These are phyloP conservation scores for Chalaropsis ovoidea DNA, from an alignment of 2,329 filamentous ascomycete genomes.

Conservation along the genomic window DNA sequence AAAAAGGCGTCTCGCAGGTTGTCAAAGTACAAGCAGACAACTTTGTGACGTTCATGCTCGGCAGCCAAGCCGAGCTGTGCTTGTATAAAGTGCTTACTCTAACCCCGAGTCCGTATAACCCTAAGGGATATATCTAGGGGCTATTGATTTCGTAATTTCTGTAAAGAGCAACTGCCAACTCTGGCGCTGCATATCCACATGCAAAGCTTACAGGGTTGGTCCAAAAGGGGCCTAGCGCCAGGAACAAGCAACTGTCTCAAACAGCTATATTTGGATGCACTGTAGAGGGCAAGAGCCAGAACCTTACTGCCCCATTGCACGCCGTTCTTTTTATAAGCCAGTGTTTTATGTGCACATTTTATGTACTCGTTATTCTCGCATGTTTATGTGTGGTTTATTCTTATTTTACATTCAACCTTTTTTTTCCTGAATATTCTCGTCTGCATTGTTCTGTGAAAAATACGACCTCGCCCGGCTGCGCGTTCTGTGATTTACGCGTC, in stretches of 20 bases:
- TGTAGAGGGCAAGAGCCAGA: not conserved
- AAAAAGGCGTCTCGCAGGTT: too few species aligned
- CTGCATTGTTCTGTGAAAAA: not conserved
- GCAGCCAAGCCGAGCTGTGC: too few species aligned
- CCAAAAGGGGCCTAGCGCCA: conserved; percentile 24
- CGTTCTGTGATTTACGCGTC: not conserved
- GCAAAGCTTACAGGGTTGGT: not conserved
- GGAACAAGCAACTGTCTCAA: conserved; percentile 22
- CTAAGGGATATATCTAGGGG: too few species aligned
- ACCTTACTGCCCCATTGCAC: not conserved
- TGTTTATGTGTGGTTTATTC: not conserved
- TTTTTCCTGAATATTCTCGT: not conserved
- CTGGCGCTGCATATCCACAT: not conserved
- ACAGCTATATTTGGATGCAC: conserved; percentile 5
- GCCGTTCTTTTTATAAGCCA: not conserved
- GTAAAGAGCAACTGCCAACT: not conserved
- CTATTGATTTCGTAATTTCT: not conserved
- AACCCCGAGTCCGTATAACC: too few species aligned
- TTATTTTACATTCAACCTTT: not conserved
- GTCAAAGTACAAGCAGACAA: too few species aligned
- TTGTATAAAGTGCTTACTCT: too few species aligned
- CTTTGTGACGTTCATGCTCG: too few species aligned
- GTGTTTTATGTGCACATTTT: conserved; percentile 1
- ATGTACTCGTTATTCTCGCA: not conserved
- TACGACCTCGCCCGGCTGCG: not conserved